Percentiles rank a stretch among this genome's conserved stretches.
phyloP scores from a whole-genome alignment of 2,329 filamentous ascomycete species.

The Cercospora zeae-maydis region DNA sequence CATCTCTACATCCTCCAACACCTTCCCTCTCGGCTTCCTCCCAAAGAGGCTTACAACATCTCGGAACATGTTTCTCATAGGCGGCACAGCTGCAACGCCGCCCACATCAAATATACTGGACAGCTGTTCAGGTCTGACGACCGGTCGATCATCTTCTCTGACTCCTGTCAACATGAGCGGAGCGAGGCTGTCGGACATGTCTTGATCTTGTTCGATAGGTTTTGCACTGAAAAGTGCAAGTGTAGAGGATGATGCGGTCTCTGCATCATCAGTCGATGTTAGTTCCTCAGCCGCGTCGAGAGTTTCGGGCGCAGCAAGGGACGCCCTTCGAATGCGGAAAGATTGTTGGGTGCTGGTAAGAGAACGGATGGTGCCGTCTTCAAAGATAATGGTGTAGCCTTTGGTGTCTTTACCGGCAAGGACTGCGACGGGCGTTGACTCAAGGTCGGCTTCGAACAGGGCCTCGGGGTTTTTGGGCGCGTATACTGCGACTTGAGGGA shows the following conservation, averaged over 20 bases:
- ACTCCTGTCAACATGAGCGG: conserved; percentile 25
- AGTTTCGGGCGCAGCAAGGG: neutral
- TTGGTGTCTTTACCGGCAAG: conserved; percentile 60
- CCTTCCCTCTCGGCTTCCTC: conserved; percentile 46
- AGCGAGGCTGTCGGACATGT: conserved; percentile 13
- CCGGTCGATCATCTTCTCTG: conserved; percentile 53
- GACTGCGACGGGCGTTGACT: conserved; percentile 55
- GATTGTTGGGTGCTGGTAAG: conserved; percentile 29
- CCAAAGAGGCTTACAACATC: conserved; percentile 65
- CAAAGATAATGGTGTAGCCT: conserved; percentile 73
- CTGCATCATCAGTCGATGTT: neutral
- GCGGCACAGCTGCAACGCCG: conserved; percentile 60
- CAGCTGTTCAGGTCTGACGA: conserved; percentile 66
- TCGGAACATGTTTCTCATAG: conserved; percentile 72
- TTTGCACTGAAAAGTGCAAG: conserved; percentile 12
- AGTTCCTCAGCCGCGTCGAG: neutral
- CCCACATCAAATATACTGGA: conserved; percentile 67
- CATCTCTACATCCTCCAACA: conserved; percentile 14
- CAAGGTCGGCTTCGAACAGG: conserved; percentile 47
- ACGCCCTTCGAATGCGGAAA: conserved; percentile 2
- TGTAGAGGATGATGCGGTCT: conserved; percentile 9
- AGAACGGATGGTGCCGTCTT: conserved; percentile 65
- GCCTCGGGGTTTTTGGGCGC: conserved; percentile 57
- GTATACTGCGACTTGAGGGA: conserved; percentile 56
- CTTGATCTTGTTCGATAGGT: conserved; percentile 10